Percentiles rank a stretch among this genome's conserved stretches.
Evolutionary conservation across 2,329 filamentous ascomycete species (phyloP).

Genomic region (Ceratocystiopsis sp.): DNA sequence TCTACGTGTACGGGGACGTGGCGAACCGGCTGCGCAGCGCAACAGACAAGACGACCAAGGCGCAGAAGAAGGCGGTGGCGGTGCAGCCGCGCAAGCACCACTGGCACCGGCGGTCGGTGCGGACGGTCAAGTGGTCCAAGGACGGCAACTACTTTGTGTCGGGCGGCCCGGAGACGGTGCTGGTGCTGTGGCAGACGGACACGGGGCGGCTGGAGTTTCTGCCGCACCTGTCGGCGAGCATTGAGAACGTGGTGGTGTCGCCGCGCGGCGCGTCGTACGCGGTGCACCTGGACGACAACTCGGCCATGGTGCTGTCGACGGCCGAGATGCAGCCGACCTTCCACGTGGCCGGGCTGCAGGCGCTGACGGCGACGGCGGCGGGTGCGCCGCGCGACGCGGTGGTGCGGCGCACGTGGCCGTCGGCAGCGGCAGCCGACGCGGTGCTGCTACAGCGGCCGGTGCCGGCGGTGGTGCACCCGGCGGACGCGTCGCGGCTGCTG

Average conservation of each 20-base stretch:
- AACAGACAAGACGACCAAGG: conserved; percentile 26
- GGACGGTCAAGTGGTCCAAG: conserved; percentile 74
- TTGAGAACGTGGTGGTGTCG: conserved; percentile 75
- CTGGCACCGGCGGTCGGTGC: conserved; percentile 79
- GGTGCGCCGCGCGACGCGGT: conserved; percentile 21
- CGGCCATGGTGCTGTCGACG: conserved; percentile 76
- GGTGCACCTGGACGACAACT: conserved; percentile 80
- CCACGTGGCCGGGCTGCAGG: conserved; percentile 71
- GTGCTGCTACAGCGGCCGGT: conserved; percentile 21
- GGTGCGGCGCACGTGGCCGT: conserved; percentile 33
- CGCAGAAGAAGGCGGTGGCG: conserved; percentile 22
- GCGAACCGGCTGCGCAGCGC: conserved; percentile 37
- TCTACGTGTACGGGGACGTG: conserved; percentile 69
- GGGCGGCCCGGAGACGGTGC: conserved; percentile 73
- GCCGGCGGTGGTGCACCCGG: conserved; percentile 46
- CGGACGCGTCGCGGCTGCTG: conserved; percentile 44
- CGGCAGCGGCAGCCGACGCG: conserved; percentile 17
- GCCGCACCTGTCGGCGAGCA: conserved; percentile 74
- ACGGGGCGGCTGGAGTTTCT: conserved; percentile 69
- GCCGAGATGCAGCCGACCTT: conserved; percentile 72
- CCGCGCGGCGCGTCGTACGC: conserved; percentile 65
- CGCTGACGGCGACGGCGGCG: conserved; percentile 23
- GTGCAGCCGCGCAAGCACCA: conserved; percentile 53
- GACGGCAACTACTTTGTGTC: conserved; percentile 94
- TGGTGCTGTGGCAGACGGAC: conserved; percentile 87